phyloP scores from a whole-genome alignment of 2,329 filamentous ascomycete genomes.

The Neospermospora avenae region DNA sequence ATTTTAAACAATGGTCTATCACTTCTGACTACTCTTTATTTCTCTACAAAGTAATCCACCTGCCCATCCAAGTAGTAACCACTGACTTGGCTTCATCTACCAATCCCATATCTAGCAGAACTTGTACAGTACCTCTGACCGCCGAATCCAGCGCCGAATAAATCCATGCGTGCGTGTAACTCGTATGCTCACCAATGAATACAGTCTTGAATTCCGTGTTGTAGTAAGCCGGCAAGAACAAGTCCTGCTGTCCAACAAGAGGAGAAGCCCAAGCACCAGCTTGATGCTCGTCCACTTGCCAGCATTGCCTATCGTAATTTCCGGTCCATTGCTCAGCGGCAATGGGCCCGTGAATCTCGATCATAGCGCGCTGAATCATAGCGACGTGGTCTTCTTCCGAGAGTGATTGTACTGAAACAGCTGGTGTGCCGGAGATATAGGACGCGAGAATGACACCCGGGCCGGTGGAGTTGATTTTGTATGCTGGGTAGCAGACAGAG shows the following conservation, averaged over 20 bases:
- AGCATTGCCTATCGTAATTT: constrained; percentile 62
- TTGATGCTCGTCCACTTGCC: constrained; percentile 59
- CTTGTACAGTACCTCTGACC: constrained; percentile 60
- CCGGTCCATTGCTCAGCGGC: constrained; percentile 62
- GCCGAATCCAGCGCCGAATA: constrained; percentile 64
- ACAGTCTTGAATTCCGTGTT: constrained; percentile 62
- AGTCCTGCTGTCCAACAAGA: constrained; percentile 60
- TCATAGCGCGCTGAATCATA: constrained; percentile 61
- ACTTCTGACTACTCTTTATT: neutral
- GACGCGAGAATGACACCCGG: constrained; percentile 60
- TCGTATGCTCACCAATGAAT: constrained; percentile 67
- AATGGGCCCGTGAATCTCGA: constrained; percentile 61
- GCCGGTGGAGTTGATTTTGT: constrained; percentile 61
- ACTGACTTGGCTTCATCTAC: constrained; percentile 67
- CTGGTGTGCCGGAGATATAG: constrained; percentile 49
- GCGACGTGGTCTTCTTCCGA: constrained; percentile 60
- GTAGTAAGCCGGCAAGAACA: constrained; percentile 71
- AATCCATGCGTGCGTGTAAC: constrained; percentile 71
- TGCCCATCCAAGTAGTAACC: constrained; percentile 64
- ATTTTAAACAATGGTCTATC: too few species aligned
- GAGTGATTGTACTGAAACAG: constrained; percentile 42
- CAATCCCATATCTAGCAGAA: constrained; percentile 61
- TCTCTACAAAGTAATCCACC: constrained; percentile 44
- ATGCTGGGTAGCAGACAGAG: constrained; percentile 63
- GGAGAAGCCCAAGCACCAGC: constrained; percentile 61